Evolutionary conservation across 805 yeast genomes (phyloP), one percentile per base, ranked within the genome.

Genomic region (Priceomyces castillae): DNA sequence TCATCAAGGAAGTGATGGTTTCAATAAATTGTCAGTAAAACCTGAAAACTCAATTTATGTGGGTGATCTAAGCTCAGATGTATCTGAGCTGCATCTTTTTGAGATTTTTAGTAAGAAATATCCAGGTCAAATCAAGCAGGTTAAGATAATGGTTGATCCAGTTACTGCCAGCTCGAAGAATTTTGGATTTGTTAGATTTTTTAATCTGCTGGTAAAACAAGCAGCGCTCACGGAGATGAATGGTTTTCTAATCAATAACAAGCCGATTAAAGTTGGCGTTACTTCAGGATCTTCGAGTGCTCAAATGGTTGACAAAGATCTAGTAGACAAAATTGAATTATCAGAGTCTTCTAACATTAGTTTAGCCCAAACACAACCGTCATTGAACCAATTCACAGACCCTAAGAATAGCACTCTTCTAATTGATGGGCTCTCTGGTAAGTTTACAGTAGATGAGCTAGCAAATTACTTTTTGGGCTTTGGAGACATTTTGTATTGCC

Each of bases 151-250:
- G 82, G 62, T 77, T 39, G 96, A 90, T 61, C 82, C 80, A 30
- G 58, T 64, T 10, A 81, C 95, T 1, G 83, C 84, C 23, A 74
- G 74, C 39, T 78, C 92, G 5, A 82, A 86, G 57, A 96, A 96
- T 10, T 90, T 85, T 62, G 97, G 97, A 2, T 90, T 90, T 68
- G 87, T 89, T n/a, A 80, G 87, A 48, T 89, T 90, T 58, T 56
- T 72, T 28, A 74, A 75, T 45, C 82, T 78, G 47, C 72, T 73
- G 9, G 89, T 84, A 31, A 89, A 84, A 62, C 83, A 81, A 52
- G 74, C 81, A 40, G 89, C 96, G 0, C 61, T 88, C 33, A 57
- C 73, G 17, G 95, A 86, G 57, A 86, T 89, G 95, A 90, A 86
- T 63, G 95, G 96, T 3, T 73, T 74, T 15, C 68, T 79, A 31